Conservation (phyloP, 352 stramenopile genomes). For the Phytopythium oedochilum region DNA sequence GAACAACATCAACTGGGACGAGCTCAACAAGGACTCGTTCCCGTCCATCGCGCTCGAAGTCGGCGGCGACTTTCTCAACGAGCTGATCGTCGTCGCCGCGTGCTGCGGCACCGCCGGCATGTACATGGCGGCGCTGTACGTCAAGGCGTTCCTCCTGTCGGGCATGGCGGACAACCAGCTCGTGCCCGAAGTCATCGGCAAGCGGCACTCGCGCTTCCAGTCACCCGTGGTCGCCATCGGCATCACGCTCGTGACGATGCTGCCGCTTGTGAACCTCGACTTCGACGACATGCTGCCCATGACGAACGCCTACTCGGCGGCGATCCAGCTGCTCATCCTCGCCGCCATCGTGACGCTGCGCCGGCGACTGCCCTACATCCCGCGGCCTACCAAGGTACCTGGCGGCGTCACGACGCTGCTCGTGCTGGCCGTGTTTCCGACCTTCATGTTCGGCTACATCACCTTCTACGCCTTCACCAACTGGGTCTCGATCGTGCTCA, state of each 20-base stretch:
- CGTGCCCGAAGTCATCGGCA: constrained; percentile 75
- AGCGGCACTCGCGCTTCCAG: constrained; percentile 25
- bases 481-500: constrained; percentile 22
- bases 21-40: constrained; percentile 87
- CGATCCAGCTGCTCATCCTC: constrained; percentile 88
- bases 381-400: constrained; percentile 52
- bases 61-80: constrained; percentile 79
- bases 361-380: constrained; percentile 57
- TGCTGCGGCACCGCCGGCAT: constrained; percentile 81
- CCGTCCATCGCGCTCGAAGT: constrained; percentile 73
- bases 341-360: constrained; percentile 86
- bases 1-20: constrained; percentile 38
- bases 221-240: constrained; percentile 31
- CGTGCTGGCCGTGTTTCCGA: constrained; percentile 28
- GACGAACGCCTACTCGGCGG: constrained; percentile 89
- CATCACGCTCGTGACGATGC: constrained; percentile 26
- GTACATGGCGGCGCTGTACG: constrained; percentile 89
- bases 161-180: constrained; percentile 79
- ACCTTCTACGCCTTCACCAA: constrained; percentile 36
- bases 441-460: constrained; percentile 43
- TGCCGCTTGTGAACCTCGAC: constrained; percentile 43
- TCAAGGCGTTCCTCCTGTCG: constrained; percentile 84
- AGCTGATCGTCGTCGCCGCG: constrained; percentile 70
- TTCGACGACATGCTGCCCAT: constrained; percentile 79
- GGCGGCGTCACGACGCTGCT: constrained; percentile 32